Percentiles rank a stretch among this genome's conserved stretches.
Evolutionary conservation across 108 stramenopile genomes (phyloP).

Genomic region (Cyclotella kingstonii): DNA sequence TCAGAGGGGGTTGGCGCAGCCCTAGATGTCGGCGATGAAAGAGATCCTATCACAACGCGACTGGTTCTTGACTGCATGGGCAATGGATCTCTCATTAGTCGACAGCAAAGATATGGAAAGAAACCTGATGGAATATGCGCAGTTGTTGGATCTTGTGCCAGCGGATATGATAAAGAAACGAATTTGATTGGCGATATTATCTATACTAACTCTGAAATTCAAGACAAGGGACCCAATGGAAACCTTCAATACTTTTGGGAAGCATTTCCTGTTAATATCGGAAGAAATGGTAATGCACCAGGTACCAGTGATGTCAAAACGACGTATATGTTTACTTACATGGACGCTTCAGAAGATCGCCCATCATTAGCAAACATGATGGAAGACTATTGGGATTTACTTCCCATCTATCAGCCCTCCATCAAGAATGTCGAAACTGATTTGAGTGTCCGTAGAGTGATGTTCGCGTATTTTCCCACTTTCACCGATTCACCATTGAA

Average conservation of each 20-base stretch:
- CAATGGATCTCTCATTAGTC: conserved; percentile 84
- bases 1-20: conserved; percentile 71
- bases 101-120: conserved; percentile 76
- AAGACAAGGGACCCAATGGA: conserved; percentile 59
- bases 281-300: conserved; percentile 63
- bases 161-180: conserved; percentile 74
- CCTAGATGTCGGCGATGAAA: conserved; percentile 65
- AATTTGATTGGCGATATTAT: conserved; percentile 90
- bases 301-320: conserved; percentile 77
- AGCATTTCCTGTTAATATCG: conserved; percentile 90
- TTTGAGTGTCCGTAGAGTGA: conserved; percentile 80
- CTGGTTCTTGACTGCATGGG: conserved; percentile 95
- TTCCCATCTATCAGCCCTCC: conserved; percentile 83
- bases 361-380: conserved; percentile 71
- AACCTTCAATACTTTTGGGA: conserved; percentile 95
- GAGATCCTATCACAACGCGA: conserved; percentile 67
- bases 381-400: conserved; percentile 92
- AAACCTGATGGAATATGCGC: conserved; percentile 90
- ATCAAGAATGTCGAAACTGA: conserved; percentile 69
- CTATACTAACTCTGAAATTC: conserved; percentile 83
- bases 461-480: conserved; percentile 94
- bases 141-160: conserved; percentile 87
- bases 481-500: conserved; percentile 91
- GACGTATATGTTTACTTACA: conserved; percentile 88
- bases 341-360: conserved; percentile 83